Evolutionary conservation across 192 early-diverging fungal genomes (phyloP), one percentile per base, ranked within the genome.

Genomic region (Coemansia sp.): DNA sequence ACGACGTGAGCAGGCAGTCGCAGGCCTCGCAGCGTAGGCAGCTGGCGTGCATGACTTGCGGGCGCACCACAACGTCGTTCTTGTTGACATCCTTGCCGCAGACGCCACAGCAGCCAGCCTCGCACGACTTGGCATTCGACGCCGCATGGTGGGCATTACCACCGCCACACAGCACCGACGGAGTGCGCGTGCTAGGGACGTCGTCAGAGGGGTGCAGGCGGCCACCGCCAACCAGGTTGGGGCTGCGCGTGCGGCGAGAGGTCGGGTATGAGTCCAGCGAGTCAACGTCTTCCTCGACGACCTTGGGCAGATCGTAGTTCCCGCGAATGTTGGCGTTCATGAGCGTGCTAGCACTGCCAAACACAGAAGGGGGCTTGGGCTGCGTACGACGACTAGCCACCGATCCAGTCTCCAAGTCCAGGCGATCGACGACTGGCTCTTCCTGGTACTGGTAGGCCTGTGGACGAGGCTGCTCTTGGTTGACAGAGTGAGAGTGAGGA

Each of bases 1-100:
- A 77, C 13, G 76, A 70, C n/a, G 81, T 83, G 13, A 83, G 61
- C 59, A 75, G 44, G 40, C 80, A 78, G 63, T 78, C 80, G 59
- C 80, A 83, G 12, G 80, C 73, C 64, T 83, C 80, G 52, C 80
- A 83, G 37, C 76, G 73, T 44, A 83, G 67, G 58, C 80, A 83
- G 67, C 75, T 78, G 41, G 75, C 75, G 58, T 83, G 80, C 75
- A 83, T 83, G 18, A 83, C 70, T 56, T 75, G 75, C 11, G 75
- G 80, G 1, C 75, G 75, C 47, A 83, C 75, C 2, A 83, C 76
- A 4, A 75, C 61, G n/a, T 83, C 80, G 64, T 44, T 59, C 37
- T 69, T 65, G 67, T 62, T 60, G 12, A 83, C 70, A 27, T 73
- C 76, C 72, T 72, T 55, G 30, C 80, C 75, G 34, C 80, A 83